Base-by-base conservation (phyloP, 2,329 filamentous ascomycete species). In the Penicillium occitanis region DNA sequence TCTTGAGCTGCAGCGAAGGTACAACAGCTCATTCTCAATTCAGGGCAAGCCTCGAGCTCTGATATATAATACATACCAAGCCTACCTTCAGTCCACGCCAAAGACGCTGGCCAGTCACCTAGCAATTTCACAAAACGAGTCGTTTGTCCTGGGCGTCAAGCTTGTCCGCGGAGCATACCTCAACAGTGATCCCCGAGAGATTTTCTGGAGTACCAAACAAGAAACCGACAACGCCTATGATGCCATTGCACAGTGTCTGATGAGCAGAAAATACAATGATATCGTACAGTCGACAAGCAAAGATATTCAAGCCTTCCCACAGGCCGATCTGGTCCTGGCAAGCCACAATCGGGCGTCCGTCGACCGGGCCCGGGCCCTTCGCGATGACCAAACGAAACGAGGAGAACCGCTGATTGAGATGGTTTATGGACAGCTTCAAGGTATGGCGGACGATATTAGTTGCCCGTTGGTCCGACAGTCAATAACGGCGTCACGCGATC, bases 321-420 rank as follows among this genome's bases (percentile, higher is more conserved):
- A 75, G 5, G 83, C 88, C 13, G 79, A 84, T 68, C 78, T 96
- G 35, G 86, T 96, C 13, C 84, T 97, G 14, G 93, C 92, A 17
- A 90, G 90, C 0, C 93, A 97, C 82, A 97, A 96, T 74, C 86
- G 86, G 60, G 84, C 85, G 57, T 91, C 90, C 0, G 89, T 96
- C 14, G 71, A 78, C 22, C 80, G 81, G 53, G 85, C 85, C 0
- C 80, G 81, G 64, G 72, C 74, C 11, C 77, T 86, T 28, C 82
- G 83, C 50, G 77, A 80, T 51, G 68, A 77, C 30, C 84, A 86
- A 69, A 72, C 75, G 61, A 70, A 73, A 61, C 71, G 70, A 13
- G 73, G 76, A 50, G 66, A 81, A 68, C 4, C 75, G 2, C 76
- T 79, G 48, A 82, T 85, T 3, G 79, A 82, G 17, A 76, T 86